Conservation (phyloP, 108 stramenopile genomes). For the Epipyxis sp. region DNA sequence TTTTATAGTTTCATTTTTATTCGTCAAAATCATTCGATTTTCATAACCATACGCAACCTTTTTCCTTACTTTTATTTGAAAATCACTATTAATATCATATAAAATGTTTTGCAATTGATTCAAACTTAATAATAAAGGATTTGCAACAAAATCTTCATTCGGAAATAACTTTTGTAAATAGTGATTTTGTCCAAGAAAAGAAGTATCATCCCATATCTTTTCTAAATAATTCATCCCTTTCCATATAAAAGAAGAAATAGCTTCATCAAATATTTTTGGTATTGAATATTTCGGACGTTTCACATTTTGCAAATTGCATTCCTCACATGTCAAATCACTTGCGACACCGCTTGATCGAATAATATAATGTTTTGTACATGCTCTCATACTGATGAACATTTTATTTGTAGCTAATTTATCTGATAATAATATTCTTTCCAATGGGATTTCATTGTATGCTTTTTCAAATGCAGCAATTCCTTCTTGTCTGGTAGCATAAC, state of each 20-base stretch:
- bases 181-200: background rate
- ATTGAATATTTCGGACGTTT: background rate
- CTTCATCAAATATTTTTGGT: background rate
- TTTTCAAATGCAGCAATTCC: background rate
- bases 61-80: too few species aligned
- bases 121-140: background rate
- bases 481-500: background rate
- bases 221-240: background rate
- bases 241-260: background rate
- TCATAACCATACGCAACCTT: too few species aligned
- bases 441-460: background rate
- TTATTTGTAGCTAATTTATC: background rate
- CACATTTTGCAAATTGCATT: background rate
- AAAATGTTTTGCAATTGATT: too few species aligned
- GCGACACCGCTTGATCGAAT: background rate
- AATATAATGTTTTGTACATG: background rate
- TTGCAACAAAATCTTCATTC: background rate
- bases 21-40: too few species aligned
- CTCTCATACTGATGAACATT: background rate
- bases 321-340: background rate
- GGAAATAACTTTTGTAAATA: background rate
- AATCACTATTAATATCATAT: too few species aligned
- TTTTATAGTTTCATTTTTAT: too few species aligned
- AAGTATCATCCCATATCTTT: background rate
- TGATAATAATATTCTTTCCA: background rate